Base-by-base conservation (phyloP, 768 basidiomycete species). In the Pisolithus marmoratus region DNA sequence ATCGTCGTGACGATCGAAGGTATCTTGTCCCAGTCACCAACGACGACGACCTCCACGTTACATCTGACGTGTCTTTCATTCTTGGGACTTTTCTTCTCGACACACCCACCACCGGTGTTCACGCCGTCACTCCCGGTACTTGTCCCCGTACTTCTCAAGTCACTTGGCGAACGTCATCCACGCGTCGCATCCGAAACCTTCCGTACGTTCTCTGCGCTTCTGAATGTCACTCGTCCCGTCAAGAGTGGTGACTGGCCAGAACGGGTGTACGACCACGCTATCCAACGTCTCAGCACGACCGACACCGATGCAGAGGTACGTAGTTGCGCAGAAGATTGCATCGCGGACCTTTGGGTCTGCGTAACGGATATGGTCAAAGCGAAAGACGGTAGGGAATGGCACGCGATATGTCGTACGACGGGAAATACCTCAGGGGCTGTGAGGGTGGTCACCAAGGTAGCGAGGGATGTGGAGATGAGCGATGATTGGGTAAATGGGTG, bases 221-320 rank as follows among this genome's bases (percentile, higher is more conserved):
- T 96, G 27, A 84, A 80, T 55, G 78, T 88, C 2, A 70, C 87
- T 37, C 84, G 86, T 45, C 91, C 91, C 1, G 67, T 87, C 44
- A 82, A 81, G 56, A 63, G 73, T 50, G 71, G 67, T 7, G 80
- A 82, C 15, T 92, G 90, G 90, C 68, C 81, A 5, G 81, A 89
- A 50, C 61, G 72, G 9, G 74, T 96, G 4, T 96, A 94, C 66
- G 72, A 79, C 8, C 84, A 91, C 55, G 85, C 90, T 9, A 72
- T 88, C 4, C 65, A 72, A 20, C 77, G 91, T 48, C 70, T 99
- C 36, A 79, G 73, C 46, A 85, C 79, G 43, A 83, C 88, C 54
- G 89, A 94, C 57, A 94, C 94, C 1, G 95, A 98, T 65, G 84
- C 88, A 4, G 94, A 96, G 56, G 91, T 98, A 20, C 81, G 93